Evolutionary conservation across 2,329 filamentous ascomycete genomes (phyloP), one percentile per base, ranked within the genome.

Genomic region (Stemphylium beticola): DNA sequence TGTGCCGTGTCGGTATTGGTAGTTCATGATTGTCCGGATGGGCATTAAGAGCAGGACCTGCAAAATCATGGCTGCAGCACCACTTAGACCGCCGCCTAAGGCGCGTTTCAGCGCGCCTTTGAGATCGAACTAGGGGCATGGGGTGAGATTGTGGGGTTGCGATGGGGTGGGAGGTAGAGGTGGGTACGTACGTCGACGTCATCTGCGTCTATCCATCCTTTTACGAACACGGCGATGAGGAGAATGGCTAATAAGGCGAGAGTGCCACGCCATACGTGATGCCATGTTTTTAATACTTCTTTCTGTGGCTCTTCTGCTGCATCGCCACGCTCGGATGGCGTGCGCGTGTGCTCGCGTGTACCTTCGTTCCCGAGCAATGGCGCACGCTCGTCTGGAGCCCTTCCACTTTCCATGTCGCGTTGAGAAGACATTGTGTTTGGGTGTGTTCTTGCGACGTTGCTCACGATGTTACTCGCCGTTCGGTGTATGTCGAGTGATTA

Each of bases 11-110:
- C 68, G 66, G 36, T 71, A 71, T 38, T 71, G 68, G 36, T 71
- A 71, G 42, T 71, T 71, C 67, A 71, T 71, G 31, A 69, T 69
- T 0, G 68, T 71, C 1, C 68, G 63, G 14, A 71, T 64, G 1
- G 68, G 68, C 67, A 71, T 71, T 37, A 71, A 49, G 2, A 69
- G 39, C n/a, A 69, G 43, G 1, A 71, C 68, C 47, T 71, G 68
- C 15, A 71, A 56, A 2, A 71, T 52, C 68, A 71, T 71, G 3
- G 68, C 68, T 8, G 67, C 68, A 4, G 66, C 68, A 24, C 68
- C 68, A 17, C 65, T 69, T n/a, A 71, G 17, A 0, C 68, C 68
- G 14, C 68, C 68, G 40, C 68, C 68, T 2, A 71, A 40, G 4
- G 68, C 68, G 1, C 66, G 58, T 37, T 68, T 69, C 31, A 68